phyloP scores from a whole-genome alignment of 176 grass and related monocot species.

The Avena sativa region DNA sequence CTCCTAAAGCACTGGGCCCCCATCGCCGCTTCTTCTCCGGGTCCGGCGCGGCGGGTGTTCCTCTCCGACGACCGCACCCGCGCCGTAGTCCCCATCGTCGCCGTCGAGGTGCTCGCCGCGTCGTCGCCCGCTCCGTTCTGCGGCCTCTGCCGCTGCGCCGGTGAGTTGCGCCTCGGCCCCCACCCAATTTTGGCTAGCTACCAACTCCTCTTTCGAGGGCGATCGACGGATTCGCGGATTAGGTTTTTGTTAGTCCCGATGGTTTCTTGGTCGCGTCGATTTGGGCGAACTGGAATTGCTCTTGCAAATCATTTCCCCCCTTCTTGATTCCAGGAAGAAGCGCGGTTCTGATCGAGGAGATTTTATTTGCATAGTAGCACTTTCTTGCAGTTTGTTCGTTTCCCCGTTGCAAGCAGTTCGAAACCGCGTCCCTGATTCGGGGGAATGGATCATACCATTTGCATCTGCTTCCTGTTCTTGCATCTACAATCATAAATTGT shows the following conservation, averaged over 20 bases:
- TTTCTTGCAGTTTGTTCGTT: constrained; percentile 6
- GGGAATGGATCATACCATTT: not conserved
- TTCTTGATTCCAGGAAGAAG: constrained; percentile 3
- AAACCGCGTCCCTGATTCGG: not conserved
- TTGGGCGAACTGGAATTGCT: not conserved
- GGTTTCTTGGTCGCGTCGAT: constrained; percentile 17
- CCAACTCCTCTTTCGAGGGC: not conserved
- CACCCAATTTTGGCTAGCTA: not conserved
- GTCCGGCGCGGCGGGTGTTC: constrained; percentile 50
- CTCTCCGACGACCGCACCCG: constrained; percentile 65
- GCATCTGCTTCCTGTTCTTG: constrained; percentile 28
- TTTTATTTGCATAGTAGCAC: not conserved
- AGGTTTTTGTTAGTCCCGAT: not conserved
- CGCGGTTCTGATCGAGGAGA: not conserved
- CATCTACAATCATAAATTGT: not conserved
- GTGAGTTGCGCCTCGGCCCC: constrained; percentile 44
- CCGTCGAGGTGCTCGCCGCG: constrained; percentile 64
- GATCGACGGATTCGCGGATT: constrained; percentile 1
- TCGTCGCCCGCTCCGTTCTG: constrained; percentile 59
- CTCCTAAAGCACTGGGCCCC: constrained; percentile 60
- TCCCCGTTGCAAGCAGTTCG: not conserved
- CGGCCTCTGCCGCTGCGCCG: constrained; percentile 66
- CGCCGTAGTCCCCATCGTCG: constrained; percentile 55
- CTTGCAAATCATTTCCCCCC: not conserved
- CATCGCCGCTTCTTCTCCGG: not conserved